A percentile compares a stretch with the other conserved stretches of the same genome.
Evolutionary conservation across 1,284 basidiomycete genomes (phyloP).

Genomic region (Ceratobasidium sp.): DNA sequence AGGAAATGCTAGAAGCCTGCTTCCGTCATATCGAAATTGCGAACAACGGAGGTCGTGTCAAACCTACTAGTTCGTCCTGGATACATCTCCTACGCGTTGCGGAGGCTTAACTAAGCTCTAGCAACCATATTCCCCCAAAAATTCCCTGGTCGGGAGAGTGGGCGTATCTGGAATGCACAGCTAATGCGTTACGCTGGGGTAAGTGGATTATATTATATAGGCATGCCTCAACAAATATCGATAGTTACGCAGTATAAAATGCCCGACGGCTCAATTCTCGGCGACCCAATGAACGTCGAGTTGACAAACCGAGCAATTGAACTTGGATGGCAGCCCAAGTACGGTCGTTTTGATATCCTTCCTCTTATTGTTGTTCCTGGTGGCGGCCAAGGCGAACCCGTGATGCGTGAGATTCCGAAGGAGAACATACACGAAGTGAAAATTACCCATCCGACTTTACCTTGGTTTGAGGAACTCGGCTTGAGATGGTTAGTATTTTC

Average conservation of each 20-base stretch:
- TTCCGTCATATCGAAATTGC: conserved; percentile 23
- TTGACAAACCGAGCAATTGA: conserved; percentile 24
- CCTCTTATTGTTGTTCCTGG: conserved; percentile 25
- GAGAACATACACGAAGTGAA: conserved; percentile 30
- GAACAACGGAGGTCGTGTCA: conserved; percentile 26
- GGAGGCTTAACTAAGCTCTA: neutral
- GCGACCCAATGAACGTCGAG: conserved; percentile 26
- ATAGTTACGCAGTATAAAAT: conserved; percentile 23
- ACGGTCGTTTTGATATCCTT: conserved; percentile 19
- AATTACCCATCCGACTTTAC: conserved; percentile 28
- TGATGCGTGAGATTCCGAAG: conserved; percentile 25
- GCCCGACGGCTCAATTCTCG: conserved; percentile 19
- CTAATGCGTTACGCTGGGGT: conserved; percentile 30
- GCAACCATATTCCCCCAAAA: conserved; percentile 33
- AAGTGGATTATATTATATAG: neutral
- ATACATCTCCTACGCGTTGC: no score
- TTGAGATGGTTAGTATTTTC: conserved; percentile 8
- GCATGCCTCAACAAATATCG: neutral
- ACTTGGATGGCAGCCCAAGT: conserved; percentile 26
- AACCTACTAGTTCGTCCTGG: conserved; percentile 10
- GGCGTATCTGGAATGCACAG: conserved; percentile 29
- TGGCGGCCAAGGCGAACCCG: conserved; percentile 21
- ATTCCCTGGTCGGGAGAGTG: conserved; percentile 17
- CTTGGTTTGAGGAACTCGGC: conserved; percentile 28
- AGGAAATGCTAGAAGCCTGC: conserved; percentile 24